Conservation (phyloP, 768 basidiomycete species). For the Mycena venus region DNA sequence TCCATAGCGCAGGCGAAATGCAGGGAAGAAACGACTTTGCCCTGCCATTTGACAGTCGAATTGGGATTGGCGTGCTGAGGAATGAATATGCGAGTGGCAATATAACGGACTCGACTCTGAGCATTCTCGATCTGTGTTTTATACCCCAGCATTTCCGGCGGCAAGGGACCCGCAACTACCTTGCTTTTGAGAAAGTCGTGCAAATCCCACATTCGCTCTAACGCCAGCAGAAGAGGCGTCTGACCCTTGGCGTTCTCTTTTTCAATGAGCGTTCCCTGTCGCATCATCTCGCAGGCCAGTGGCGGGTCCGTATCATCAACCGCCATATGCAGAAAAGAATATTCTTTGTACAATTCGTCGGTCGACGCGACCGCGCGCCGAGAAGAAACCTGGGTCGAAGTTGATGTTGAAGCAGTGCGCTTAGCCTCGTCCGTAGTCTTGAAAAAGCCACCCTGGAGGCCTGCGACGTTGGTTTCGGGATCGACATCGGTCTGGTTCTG, state of each 20-base stretch:
- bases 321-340: conserved; percentile 26
- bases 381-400: background rate
- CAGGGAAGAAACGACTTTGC: conserved; percentile 24
- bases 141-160: background rate
- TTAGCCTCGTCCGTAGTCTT: background rate
- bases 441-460: conserved; percentile 9
- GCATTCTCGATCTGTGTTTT: conserved; percentile 11
- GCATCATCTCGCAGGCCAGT: conserved; percentile 25
- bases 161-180: background rate
- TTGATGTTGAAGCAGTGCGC: background rate
- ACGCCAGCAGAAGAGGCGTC: conserved; percentile 24
- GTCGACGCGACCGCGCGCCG: background rate
- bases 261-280: conserved; percentile 11
- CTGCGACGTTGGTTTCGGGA: background rate
- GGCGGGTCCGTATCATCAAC: conserved; percentile 21
- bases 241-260: conserved; percentile 5
- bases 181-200: background rate
- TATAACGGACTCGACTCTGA: conserved; percentile 10
- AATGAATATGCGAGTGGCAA: conserved; percentile 31
- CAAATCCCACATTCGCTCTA: conserved; percentile 16
- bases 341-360: conserved; percentile 2
- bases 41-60: conserved; percentile 12
- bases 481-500: background rate
- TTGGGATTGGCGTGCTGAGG: conserved; percentile 38
- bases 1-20: conserved; percentile 30